phyloP scores from a whole-genome alignment of 2,329 filamentous ascomycete genomes.

The Cercospora zeina region DNA sequence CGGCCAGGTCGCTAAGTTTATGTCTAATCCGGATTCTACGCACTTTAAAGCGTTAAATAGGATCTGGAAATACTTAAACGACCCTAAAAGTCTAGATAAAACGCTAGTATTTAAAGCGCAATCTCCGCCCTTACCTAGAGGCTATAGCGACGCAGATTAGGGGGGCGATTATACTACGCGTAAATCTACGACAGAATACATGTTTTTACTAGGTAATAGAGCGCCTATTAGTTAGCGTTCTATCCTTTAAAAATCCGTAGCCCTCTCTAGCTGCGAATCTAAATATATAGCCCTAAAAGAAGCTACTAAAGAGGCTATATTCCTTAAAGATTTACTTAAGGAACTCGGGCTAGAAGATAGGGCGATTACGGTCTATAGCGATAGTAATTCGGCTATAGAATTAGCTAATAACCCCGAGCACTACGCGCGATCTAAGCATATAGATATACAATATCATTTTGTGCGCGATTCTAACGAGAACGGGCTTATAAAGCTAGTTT shows the following conservation, averaged over 20 bases:
- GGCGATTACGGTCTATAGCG: constrained; percentile 3
- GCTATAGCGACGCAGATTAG: no score
- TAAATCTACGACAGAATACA: no score
- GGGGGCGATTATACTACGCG: no score
- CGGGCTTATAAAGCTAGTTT: constrained; percentile 13
- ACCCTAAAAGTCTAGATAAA: not conserved
- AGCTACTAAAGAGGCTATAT: constrained; percentile 12
- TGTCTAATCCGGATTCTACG: constrained; percentile 10
- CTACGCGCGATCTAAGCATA: no score
- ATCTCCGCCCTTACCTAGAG: no score
- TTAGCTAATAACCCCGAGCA: not conserved
- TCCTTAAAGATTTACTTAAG: constrained; percentile 20
- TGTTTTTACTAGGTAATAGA: no score
- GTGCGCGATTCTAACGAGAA: not conserved
- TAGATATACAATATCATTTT: not conserved
- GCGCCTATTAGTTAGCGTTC: no score
- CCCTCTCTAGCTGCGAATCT: constrained; percentile 13
- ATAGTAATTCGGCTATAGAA: constrained; percentile 16
- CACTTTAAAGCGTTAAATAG: constrained; percentile 18
- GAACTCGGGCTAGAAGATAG: constrained; percentile 10
- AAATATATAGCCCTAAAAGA: constrained; percentile 21
- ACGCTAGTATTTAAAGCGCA: not conserved
- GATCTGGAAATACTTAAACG: constrained; percentile 20
- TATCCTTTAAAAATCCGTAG: no score
- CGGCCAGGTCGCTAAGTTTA: constrained; percentile 1